A percentile compares a stretch with the other conserved stretches of the same genome.
These are phyloP conservation scores for Geotrichum histeridarum DNA, from an alignment of 1,139 yeast species.

Conservation along the genomic window DNA sequence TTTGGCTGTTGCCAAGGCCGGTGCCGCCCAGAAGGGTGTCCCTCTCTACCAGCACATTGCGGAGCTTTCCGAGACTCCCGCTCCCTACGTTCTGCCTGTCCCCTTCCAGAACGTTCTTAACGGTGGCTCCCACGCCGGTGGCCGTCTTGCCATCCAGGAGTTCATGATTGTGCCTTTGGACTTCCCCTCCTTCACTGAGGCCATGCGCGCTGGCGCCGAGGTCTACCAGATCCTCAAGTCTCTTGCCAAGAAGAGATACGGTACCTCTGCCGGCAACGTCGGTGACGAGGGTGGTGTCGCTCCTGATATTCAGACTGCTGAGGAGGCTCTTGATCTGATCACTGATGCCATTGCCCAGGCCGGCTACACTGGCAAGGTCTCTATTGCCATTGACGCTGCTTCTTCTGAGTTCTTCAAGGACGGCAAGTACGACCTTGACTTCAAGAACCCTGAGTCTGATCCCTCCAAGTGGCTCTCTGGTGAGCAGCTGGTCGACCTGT, in stretches of 20 bases:
- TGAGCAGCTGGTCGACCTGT: constrained; percentile 75
- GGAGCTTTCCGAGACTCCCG: constrained; percentile 58
- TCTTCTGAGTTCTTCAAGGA: constrained; percentile 95
- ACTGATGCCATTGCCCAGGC: constrained; percentile 80
- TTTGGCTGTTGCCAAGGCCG: constrained; percentile 88
- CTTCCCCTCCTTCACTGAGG: constrained; percentile 84
- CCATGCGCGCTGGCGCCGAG: constrained; percentile 91
- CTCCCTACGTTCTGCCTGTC: constrained; percentile 83
- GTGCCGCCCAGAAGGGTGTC: constrained; percentile 82
- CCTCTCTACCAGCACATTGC: constrained; percentile 86
- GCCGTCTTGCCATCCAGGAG: constrained; percentile 96
- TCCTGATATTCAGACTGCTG: constrained; percentile 87
- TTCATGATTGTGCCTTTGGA: constrained; percentile 95
- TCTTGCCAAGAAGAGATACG: constrained; percentile 85
- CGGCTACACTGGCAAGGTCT: constrained; percentile 86
- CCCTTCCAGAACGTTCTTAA: constrained; percentile 96
- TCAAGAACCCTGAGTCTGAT: constrained; percentile 92
- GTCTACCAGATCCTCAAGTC: constrained; percentile 93
- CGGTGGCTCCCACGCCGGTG: constrained; percentile 99
- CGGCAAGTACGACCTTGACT: constrained; percentile 93
- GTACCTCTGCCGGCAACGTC: constrained; percentile 96
- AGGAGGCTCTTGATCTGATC: constrained; percentile 92
- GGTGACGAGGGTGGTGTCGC: constrained; percentile 99
- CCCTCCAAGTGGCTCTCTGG: constrained; percentile 84
- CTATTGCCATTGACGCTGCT: constrained; percentile 91